These are phyloP conservation scores for Pyrenopolyporus hunteri DNA, from an alignment of 495 filamentous ascomycete genomes.

Conservation along the genomic window DNA sequence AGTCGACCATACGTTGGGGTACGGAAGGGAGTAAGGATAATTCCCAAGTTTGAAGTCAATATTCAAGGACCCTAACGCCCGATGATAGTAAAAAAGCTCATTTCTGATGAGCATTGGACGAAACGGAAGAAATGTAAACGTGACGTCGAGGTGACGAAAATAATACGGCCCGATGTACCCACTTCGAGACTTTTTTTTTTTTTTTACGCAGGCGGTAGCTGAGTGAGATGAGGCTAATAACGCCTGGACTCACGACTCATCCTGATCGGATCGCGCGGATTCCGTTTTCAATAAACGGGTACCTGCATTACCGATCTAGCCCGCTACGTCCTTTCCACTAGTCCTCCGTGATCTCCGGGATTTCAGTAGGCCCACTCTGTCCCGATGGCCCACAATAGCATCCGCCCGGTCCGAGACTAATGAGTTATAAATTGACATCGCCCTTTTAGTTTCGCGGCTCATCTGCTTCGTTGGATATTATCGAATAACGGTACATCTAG, in stretches of 20 bases:
- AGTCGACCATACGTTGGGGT: not conserved
- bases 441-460: not conserved
- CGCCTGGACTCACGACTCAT: not conserved
- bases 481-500: too few relatives aligned
- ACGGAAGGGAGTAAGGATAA: not conserved
- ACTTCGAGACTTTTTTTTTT: constrained; percentile 9
- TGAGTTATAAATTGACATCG: not conserved
- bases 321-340: constrained; percentile 4
- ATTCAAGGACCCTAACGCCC: not conserved
- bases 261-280: not conserved
- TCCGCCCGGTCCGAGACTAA: not conserved
- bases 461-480: too few relatives aligned
- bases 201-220: not conserved
- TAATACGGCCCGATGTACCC: constrained; percentile 24
- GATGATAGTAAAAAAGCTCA: not conserved
- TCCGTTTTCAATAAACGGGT: constrained; percentile 3
- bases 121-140: constrained; percentile 15
- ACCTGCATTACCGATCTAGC: constrained; percentile 16
- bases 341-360: not conserved
- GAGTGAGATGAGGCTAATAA: constrained; percentile 12
- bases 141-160: constrained; percentile 35
- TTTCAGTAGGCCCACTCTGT: constrained; percentile 11
- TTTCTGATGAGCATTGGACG: not conserved
- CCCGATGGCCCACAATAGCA: constrained; percentile 13
- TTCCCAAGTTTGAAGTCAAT: not conserved